A percentile compares a stretch with the other conserved stretches of the same genome.
These are phyloP conservation scores for Crataegus laevigata DNA, from an alignment of 306 rosid species.

Conservation along the genomic window DNA sequence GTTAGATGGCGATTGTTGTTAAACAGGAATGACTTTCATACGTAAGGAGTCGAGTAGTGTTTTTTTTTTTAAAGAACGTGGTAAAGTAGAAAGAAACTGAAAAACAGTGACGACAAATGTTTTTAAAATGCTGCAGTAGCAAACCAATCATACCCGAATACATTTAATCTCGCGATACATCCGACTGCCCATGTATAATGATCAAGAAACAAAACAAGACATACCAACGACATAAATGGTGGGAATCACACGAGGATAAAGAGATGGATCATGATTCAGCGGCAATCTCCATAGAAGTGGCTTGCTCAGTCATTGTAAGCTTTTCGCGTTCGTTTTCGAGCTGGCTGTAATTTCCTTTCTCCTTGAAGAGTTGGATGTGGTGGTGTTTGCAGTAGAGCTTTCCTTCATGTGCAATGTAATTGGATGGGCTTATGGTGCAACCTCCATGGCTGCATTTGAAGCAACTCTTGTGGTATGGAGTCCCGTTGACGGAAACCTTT, in stretches of 20 bases:
- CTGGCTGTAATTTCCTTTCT: constrained; percentile 75
- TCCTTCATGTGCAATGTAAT: constrained; percentile 63
- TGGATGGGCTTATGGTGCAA: constrained; percentile 63
- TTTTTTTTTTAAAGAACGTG: neutral
- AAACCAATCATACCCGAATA: neutral
- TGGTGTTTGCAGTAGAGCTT: constrained; percentile 79
- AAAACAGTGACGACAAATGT: neutral
- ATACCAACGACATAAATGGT: neutral
- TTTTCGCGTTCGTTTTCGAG: constrained; percentile 37
- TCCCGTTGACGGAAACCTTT: constrained; percentile 53
- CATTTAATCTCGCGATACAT: neutral
- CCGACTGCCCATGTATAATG: neutral
- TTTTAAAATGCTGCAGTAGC: neutral
- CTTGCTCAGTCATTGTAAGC: neutral
- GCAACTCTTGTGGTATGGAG: constrained; percentile 58
- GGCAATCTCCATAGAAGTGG: constrained; percentile 17
- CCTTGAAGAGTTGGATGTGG: constrained; percentile 75
- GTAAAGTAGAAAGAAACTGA: neutral
- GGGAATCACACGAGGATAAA: neutral
- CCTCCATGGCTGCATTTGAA: constrained; percentile 79
- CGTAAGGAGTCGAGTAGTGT: no score
- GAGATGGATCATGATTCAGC: constrained; percentile 13
- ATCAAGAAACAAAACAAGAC: neutral
- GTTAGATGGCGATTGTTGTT: no score
- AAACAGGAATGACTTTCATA: no score